These are phyloP conservation scores for Globisporangium solare DNA, from an alignment of 352 stramenopile genomes.

Conservation along the genomic window DNA sequence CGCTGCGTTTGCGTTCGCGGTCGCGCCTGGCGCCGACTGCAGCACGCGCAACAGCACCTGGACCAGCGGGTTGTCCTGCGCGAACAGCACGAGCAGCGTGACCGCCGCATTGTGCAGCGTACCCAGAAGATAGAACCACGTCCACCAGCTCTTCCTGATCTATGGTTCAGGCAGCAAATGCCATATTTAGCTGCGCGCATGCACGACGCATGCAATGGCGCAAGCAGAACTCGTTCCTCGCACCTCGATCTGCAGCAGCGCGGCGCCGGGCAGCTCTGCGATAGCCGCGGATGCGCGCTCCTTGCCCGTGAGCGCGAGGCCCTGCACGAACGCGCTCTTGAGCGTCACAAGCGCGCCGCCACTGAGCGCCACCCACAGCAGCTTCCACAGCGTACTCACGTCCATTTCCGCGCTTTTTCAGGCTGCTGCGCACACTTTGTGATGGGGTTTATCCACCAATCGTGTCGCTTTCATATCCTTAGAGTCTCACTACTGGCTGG, in stretches of 20 bases:
- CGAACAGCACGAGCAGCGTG: constrained; percentile 24
- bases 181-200: no score
- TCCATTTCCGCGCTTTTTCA: constrained; percentile 1
- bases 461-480: no score
- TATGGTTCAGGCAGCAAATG: background rate
- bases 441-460: no score
- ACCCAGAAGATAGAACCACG: constrained; percentile 69
- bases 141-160: constrained; percentile 55
- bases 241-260: constrained; percentile 34
- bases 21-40: constrained; percentile 15
- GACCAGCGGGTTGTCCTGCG: constrained; percentile 21
- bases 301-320: constrained; percentile 39
- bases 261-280: constrained; percentile 19
- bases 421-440: no score
- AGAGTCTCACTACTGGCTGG: no score
- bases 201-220: no score
- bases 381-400: constrained; percentile 20
- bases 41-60: constrained; percentile 33
- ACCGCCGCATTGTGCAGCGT: constrained; percentile 39
- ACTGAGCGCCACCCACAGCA: constrained; percentile 20
- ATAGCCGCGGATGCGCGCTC: constrained; percentile 24
- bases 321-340: constrained; percentile 29
- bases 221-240: background rate
- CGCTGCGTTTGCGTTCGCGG: background rate
- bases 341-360: constrained; percentile 28